Conservation (phyloP, 2,329 filamentous ascomycete genomes). For the Pezicula rhizophila region DNA sequence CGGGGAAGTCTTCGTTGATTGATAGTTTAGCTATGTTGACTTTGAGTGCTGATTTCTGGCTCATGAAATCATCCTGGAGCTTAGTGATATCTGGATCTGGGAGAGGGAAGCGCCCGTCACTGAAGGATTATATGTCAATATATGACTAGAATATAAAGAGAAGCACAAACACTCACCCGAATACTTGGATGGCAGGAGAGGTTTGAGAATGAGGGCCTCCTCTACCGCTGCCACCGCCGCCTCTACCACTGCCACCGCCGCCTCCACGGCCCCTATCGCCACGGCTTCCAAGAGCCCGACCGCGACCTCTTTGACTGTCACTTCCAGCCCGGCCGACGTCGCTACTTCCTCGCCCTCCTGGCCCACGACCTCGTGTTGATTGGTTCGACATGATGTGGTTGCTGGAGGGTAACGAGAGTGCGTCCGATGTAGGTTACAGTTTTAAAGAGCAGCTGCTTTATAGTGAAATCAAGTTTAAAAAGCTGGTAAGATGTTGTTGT, state of each 20-base stretch:
- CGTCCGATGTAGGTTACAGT: background rate
- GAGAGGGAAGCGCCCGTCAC: constrained; percentile 1
- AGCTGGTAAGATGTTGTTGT: background rate
- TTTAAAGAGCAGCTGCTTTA: background rate
- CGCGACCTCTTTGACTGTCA: background rate
- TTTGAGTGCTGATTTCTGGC: constrained; percentile 1
- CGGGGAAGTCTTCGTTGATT: constrained; percentile 4
- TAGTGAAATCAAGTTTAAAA: background rate
- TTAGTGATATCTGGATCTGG: constrained; percentile 4
- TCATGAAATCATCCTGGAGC: constrained; percentile 5
- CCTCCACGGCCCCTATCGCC: no score
- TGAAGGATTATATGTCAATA: background rate
- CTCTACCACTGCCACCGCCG: background rate
- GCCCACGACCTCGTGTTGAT: background rate
- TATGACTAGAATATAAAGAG: background rate
- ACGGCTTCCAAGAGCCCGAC: no score
- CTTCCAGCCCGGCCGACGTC: background rate
- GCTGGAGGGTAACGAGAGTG: background rate
- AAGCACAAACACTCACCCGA: constrained; percentile 6
- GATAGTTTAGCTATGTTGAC: constrained; percentile 4
- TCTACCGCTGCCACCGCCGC: constrained; percentile 4
- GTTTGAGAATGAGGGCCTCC: background rate
- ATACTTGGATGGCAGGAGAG: background rate
- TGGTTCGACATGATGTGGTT: background rate
- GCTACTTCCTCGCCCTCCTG: background rate